A percentile compares a stretch with the other conserved stretches of the same genome.
phyloP scores from a whole-genome alignment of 306 rosid genomes.

The Fagus crenata region DNA sequence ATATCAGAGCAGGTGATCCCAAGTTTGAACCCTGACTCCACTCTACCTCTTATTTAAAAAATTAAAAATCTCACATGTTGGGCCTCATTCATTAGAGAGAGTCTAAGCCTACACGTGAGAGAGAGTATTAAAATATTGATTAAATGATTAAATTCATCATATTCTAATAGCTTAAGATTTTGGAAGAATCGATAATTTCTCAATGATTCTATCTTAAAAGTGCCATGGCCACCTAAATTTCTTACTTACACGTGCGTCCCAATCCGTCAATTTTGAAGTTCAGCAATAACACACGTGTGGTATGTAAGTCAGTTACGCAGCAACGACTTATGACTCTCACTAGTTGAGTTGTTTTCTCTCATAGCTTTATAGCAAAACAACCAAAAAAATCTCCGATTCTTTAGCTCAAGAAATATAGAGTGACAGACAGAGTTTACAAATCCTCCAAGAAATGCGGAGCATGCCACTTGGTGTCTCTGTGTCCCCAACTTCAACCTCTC shows the following conservation, averaged over 20 bases:
- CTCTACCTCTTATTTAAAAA: too few relatives aligned
- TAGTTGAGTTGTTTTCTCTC: too few relatives aligned
- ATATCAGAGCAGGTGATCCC: too few relatives aligned
- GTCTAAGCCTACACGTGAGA: too few relatives aligned
- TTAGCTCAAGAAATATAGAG: conserved; percentile 12
- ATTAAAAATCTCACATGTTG: too few relatives aligned
- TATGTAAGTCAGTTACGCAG: not conserved
- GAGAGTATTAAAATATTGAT: too few relatives aligned
- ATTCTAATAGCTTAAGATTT: too few relatives aligned
- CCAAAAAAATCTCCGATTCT: conserved; percentile 21
- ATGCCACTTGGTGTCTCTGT: conserved; percentile 65
- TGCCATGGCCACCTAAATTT: not conserved
- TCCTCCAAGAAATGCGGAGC: conserved; percentile 71
- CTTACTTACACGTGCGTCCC: not conserved
- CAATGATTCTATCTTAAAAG: not conserved
- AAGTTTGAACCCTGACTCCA: too few relatives aligned
- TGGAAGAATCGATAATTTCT: too few relatives aligned
- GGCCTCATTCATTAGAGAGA: too few relatives aligned
- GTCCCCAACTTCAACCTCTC: conserved; percentile 52
- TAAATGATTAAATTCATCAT: too few relatives aligned
- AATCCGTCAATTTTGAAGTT: not conserved
- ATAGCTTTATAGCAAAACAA: not conserved
- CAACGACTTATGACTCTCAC: not conserved
- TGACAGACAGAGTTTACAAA: conserved; percentile 14
- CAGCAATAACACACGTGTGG: conserved; percentile 4